Evolutionary conservation across 768 basidiomycete species (phyloP).

Genomic region (Lactarius quietus): DNA sequence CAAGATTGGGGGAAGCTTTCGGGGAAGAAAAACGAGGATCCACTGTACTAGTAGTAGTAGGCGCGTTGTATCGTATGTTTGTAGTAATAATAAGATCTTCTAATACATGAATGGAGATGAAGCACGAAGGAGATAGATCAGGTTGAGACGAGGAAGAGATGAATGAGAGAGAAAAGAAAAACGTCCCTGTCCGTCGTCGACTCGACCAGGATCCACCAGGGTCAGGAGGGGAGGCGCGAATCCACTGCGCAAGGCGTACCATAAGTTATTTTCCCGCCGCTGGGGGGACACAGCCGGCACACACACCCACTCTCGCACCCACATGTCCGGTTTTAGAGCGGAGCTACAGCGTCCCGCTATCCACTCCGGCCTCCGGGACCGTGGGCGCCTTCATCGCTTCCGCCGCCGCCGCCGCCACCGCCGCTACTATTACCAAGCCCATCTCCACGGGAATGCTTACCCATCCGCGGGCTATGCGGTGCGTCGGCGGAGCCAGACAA

Average conservation of each 20-base stretch:
- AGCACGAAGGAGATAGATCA: background rate
- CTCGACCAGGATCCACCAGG: background rate
- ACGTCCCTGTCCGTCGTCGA: background rate
- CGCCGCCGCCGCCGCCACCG: background rate
- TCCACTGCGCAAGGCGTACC: background rate
- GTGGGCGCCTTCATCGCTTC: slow-evolving; percentile 10
- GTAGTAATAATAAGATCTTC: background rate
- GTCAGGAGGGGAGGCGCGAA: background rate
- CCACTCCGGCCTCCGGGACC: slow-evolving; percentile 1
- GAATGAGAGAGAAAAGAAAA: background rate
- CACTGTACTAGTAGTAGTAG: background rate
- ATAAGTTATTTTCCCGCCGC: background rate
- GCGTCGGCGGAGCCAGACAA: slow-evolving; percentile 19
- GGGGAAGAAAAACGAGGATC: background rate
- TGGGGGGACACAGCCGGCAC: background rate
- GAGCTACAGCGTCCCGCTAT: background rate
- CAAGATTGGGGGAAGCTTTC: background rate
- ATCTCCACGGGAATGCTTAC: slow-evolving; percentile 22
- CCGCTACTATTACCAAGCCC: background rate
- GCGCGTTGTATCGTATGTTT: background rate
- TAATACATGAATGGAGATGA: slow-evolving; percentile 1
- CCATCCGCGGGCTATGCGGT: slow-evolving; percentile 16
- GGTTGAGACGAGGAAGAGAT: background rate
- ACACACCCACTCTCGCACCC: background rate
- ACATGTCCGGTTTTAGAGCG: background rate